phyloP scores from a whole-genome alignment of 768 basidiomycete genomes.

The Fomitopsis serialis region DNA sequence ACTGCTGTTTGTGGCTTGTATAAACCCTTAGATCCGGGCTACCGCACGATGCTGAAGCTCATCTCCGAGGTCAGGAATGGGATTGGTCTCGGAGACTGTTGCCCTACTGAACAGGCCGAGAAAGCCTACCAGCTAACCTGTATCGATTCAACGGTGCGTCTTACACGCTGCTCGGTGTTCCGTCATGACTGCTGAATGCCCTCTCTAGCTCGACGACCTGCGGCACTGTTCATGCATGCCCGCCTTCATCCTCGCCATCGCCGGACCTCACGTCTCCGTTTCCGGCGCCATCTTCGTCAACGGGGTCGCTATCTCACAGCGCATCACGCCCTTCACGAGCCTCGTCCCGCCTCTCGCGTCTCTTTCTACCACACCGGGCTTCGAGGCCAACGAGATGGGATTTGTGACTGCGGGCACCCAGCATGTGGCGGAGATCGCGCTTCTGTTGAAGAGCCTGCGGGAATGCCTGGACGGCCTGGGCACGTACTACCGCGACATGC shows the following conservation, averaged over 20 bases:
- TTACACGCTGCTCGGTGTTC: too few relatives aligned
- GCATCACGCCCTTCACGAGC: neutral
- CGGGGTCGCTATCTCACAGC: neutral
- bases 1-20: too few relatives aligned
- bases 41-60: too few relatives aligned
- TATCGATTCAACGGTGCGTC: too few relatives aligned
- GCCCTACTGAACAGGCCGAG: too few relatives aligned
- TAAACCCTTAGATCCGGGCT: too few relatives aligned
- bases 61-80: too few relatives aligned
- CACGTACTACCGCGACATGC: neutral
- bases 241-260: neutral
- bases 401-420: neutral
- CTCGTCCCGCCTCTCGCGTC: neutral
- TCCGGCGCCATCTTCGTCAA: neutral
- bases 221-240: neutral
- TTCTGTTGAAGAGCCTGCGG: neutral
- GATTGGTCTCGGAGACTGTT: too few relatives aligned
- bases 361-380: neutral
- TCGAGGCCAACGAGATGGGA: neutral
- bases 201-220: neutral
- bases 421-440: neutral
- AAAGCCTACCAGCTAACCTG: too few relatives aligned
- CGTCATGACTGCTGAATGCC: too few relatives aligned
- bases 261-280: neutral
- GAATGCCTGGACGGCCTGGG: neutral